phyloP scores from a whole-genome alignment of 2,329 filamentous ascomycete species.

The Ascomycota sp. region DNA sequence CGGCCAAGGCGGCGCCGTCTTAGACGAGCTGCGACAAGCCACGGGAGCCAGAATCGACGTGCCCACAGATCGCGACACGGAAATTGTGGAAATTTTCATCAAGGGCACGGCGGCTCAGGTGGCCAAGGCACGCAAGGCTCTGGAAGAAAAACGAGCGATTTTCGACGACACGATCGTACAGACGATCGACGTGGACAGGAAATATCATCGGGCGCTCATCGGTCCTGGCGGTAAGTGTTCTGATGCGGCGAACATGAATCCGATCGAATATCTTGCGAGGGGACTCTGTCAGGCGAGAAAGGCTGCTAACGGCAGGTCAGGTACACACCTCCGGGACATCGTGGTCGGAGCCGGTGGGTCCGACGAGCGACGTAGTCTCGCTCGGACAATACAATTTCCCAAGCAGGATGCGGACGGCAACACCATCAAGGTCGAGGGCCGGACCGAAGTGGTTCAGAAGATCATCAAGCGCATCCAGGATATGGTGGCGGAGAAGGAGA shows the following conservation, averaged over 20 bases:
- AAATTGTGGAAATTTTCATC: slow-evolving; percentile 65
- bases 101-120: slow-evolving; percentile 86
- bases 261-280: too few relatives aligned
- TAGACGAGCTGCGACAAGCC: slow-evolving; percentile 68
- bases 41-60: slow-evolving; percentile 85
- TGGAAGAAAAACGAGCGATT: slow-evolving; percentile 64
- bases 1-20: slow-evolving; percentile 67
- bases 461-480: slow-evolving; percentile 63
- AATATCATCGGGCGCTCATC: slow-evolving; percentile 77
- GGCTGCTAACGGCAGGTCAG: slow-evolving; percentile 19
- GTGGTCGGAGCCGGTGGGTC: slow-evolving; percentile 75
- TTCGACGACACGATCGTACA: slow-evolving; percentile 79
- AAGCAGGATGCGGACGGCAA: slow-evolving; percentile 66
- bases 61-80: slow-evolving; percentile 53
- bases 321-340: slow-evolving; percentile 66
- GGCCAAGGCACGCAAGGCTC: slow-evolving; percentile 69
- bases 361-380: slow-evolving; percentile 60
- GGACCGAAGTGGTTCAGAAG: slow-evolving; percentile 64
- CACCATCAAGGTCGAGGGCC: slow-evolving; percentile 72
- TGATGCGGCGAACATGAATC: neutral
- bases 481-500: slow-evolving; percentile 65
- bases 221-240: slow-evolving; percentile 54
- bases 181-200: slow-evolving; percentile 78
- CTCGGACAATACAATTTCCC: slow-evolving; percentile 84
- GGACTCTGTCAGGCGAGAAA: too few relatives aligned